Evolutionary conservation across 2,329 filamentous ascomycete species (phyloP), one percentile per base, ranked within the genome.

Genomic region (Parasarocladium wereldwijsianum): DNA sequence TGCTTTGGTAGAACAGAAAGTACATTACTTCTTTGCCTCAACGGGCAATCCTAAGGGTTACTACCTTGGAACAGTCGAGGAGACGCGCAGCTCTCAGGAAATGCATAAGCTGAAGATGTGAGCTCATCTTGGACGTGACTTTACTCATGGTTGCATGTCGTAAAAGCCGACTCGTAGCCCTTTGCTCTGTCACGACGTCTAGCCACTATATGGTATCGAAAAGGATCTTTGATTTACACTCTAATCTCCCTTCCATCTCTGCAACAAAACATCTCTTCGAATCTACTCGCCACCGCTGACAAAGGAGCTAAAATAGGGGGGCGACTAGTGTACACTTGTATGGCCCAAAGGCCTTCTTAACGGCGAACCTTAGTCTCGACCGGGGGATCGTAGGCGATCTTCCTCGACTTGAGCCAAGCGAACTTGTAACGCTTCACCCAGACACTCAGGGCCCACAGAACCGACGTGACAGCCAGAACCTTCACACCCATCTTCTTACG

Each of bases 361-460:
- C 51, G 53, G 50, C 66, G 66, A 42, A 57, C 47, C 47, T 60
- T 59, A 47, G 50, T 52, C 38, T 57, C 58, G 51, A 66, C 63
- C 32, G 84, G 84, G 39, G 84, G 82, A 54, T 76, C 80, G 64
- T 93, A 93, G 45, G 75, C 67, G 46, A 96, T 64, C 77, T 96
- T 93, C 52, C 90, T 78, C 47, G 85, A 80, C 79, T 98, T 98
- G 58, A 98, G 64, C 49, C 81, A 76, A 36, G 85, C 70, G 90
- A 90, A 98, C 76, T 96, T 98, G 77, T 98, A 98, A 65, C 86
- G 77, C 81, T 98, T 98, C 42, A 96, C 79, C 85, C 86, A 98
- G 47, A 98, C 74, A 57, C 81, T 92, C 49, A 96, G 50, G 34
- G 83, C 84, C 52, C 84, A 80, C 39, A 98, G 66, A 38, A 77